Evolutionary conservation across 345 rosid species (phyloP).

Genomic region (Corchorus olitorius): DNA sequence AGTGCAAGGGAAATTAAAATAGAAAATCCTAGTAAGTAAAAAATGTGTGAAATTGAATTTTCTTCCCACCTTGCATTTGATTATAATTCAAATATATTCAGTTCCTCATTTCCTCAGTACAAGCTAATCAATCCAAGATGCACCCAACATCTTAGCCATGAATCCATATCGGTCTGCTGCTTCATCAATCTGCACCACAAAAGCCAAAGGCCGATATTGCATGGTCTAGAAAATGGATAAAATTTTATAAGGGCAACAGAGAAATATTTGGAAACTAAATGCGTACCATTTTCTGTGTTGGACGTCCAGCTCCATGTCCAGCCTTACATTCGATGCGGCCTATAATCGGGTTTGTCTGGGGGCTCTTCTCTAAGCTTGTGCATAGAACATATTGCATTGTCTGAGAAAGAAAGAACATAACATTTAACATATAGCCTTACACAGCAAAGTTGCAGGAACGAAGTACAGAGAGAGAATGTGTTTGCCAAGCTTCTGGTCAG

Average conservation of each 20-base stretch:
- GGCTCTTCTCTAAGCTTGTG: constrained; percentile 64
- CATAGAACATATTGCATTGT: constrained; percentile 64
- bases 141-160: constrained; percentile 79
- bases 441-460: neutral
- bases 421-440: neutral
- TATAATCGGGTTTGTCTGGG: constrained; percentile 68
- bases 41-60: neutral
- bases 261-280: neutral
- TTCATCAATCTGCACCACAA: constrained; percentile 66
- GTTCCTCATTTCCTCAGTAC: neutral
- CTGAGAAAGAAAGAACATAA: constrained; percentile 25
- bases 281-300: constrained; percentile 76
- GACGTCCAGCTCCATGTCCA: constrained; percentile 95
- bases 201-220: neutral
- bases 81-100: neutral
- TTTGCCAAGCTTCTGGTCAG: neutral
- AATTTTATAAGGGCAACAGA: neutral
- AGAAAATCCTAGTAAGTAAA: neutral
- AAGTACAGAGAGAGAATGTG: neutral
- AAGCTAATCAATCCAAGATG: constrained; percentile 64
- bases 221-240: neutral
- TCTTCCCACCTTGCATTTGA: neutral
- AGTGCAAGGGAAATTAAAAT: neutral
- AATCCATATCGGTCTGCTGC: constrained; percentile 82
- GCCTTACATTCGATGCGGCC: constrained; percentile 78